Conservation (phyloP, 495 filamentous ascomycete species). For the Tuber aestivum region DNA sequence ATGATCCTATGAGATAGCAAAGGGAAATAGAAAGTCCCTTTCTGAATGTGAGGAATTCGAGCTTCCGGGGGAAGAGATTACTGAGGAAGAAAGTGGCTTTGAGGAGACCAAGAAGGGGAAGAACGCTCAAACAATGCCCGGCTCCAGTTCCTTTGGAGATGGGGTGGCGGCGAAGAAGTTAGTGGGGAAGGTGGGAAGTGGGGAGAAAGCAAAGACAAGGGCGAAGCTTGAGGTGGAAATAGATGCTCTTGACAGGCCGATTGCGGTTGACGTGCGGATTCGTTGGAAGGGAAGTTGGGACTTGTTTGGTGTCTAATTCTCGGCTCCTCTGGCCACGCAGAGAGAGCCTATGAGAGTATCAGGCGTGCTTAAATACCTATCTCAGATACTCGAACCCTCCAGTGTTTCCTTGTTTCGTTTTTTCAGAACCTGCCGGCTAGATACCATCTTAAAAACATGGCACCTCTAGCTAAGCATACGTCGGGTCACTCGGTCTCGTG, state of each 20-base stretch:
- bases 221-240: slow-evolving; percentile 44
- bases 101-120: neutral
- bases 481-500: slow-evolving; percentile 69
- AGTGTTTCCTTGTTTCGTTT: too few relatives aligned
- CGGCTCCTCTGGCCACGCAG: neutral
- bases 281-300: slow-evolving; percentile 87
- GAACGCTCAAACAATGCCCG: neutral
- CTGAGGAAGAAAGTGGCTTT: neutral
- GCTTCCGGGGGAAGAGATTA: neutral
- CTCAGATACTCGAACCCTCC: slow-evolving; percentile 77
- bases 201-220: slow-evolving; percentile 21
- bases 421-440: slow-evolving; percentile 85
- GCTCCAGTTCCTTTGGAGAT: neutral
- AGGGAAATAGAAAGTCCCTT: neutral
- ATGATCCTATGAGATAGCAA: neutral
- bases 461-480: slow-evolving; percentile 56
- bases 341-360: slow-evolving; percentile 36
- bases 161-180: neutral
- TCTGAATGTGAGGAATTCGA: neutral
- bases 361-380: slow-evolving; percentile 88
- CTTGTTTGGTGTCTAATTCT: slow-evolving; percentile 58
- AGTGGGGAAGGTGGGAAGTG: slow-evolving; percentile 13
- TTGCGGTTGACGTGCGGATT: slow-evolving; percentile 75
- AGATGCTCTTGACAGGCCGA: slow-evolving; percentile 54
- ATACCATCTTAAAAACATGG: slow-evolving; percentile 85